phyloP scores from a whole-genome alignment of 257 asterid species.

The Fraxinus quadrangulata region DNA sequence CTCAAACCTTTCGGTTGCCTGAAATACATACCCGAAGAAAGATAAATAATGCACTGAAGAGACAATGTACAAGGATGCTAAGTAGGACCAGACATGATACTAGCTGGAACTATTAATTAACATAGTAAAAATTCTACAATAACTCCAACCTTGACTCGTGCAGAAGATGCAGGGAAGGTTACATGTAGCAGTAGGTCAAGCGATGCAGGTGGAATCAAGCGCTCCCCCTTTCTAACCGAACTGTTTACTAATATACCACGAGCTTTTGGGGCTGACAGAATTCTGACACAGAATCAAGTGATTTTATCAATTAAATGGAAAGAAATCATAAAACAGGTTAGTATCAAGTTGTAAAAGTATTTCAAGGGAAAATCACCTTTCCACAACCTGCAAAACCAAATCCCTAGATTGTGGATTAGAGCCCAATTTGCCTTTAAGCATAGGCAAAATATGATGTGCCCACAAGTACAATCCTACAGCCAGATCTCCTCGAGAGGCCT shows the following conservation, averaged over 20 bases:
- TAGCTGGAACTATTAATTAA: neutral
- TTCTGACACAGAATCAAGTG: constrained; percentile 40
- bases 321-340: neutral
- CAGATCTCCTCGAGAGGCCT: constrained; percentile 81
- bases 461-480: constrained; percentile 74
- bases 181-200: constrained; percentile 58
- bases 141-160: constrained; percentile 64
- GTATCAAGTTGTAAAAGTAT: constrained; percentile 4
- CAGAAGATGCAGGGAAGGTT: constrained; percentile 74
- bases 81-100: neutral
- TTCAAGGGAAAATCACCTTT: constrained; percentile 50
- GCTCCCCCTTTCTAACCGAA: constrained; percentile 80
- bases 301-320: neutral
- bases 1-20: constrained; percentile 86
- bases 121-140: neutral
- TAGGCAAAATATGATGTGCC: constrained; percentile 71
- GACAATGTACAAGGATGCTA: neutral
- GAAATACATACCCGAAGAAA: neutral
- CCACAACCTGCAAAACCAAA: constrained; percentile 74
- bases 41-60: neutral
- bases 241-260: constrained; percentile 53
- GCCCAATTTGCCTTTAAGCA: constrained; percentile 68
- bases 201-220: constrained; percentile 70
- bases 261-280: constrained; percentile 75
- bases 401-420: constrained; percentile 76